phyloP scores from a whole-genome alignment of 192 early-diverging fungal species.

The Coemansia sp. region DNA sequence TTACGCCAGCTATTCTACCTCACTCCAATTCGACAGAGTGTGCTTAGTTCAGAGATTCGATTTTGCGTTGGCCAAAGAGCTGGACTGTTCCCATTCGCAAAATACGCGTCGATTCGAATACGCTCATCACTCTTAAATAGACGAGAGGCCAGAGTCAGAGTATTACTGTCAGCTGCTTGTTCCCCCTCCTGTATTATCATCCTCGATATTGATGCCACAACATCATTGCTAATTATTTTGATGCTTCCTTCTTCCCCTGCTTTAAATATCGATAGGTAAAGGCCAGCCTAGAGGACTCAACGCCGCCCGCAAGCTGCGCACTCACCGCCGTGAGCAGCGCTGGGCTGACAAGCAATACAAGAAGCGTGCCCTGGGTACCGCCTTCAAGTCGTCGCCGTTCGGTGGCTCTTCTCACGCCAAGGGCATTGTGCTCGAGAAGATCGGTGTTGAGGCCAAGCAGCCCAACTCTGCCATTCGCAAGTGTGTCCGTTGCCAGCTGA shows the following conservation, averaged over 20 bases:
- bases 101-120: too few species aligned
- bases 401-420: constrained; percentile 99
- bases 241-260: neutral
- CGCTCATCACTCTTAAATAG: too few species aligned
- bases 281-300: constrained; percentile 98
- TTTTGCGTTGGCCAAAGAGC: too few species aligned
- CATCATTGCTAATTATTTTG: neutral
- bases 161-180: neutral
- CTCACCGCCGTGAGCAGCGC: constrained; percentile 95
- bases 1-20: too few species aligned
- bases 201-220: neutral
- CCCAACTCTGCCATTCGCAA: constrained; percentile 99
- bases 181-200: neutral
- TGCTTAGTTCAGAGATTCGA: too few species aligned
- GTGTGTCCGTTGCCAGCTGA: constrained; percentile 99
- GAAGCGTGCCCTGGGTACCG: constrained; percentile 96
- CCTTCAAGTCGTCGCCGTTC: constrained; percentile 98
- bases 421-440: constrained; percentile 99
- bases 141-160: neutral
- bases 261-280: constrained; percentile 37
- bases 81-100: too few species aligned
- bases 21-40: too few species aligned
- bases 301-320: constrained; percentile 97
- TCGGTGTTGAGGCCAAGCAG: constrained; percentile 99
- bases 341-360: constrained; percentile 99